Conservation (phyloP, 176 grass and related monocot genomes). For the Puccinellia tenuiflora region DNA sequence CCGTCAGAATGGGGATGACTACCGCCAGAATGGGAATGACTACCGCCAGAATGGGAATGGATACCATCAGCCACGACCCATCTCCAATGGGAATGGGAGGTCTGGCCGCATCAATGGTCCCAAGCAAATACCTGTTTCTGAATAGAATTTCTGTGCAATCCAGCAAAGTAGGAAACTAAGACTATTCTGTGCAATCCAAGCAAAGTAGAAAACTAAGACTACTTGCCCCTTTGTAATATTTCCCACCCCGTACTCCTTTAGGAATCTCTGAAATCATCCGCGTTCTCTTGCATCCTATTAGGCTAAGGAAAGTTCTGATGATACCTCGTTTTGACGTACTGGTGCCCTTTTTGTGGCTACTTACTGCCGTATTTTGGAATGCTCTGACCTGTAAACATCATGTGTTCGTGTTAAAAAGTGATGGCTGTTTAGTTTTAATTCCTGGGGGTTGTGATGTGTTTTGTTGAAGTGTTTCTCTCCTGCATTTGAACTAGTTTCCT, state of each 20-base stretch:
- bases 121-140: slow-evolving; percentile 3
- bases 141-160: slow-evolving; percentile 16
- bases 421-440: background rate
- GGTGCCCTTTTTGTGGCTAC: background rate
- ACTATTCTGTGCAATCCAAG: background rate
- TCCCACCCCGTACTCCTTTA: background rate
- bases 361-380: background rate
- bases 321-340: background rate
- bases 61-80: background rate
- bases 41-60: background rate
- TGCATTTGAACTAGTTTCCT: background rate
- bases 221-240: background rate
- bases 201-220: background rate
- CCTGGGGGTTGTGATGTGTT: background rate
- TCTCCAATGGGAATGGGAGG: background rate
- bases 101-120: slow-evolving; percentile 18
- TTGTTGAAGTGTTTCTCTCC: background rate
- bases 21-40: background rate
- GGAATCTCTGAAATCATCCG: background rate
- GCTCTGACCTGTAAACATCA: background rate
- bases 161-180: background rate
- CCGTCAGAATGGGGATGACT: background rate
- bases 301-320: background rate
- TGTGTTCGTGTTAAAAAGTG: background rate
- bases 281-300: background rate